These are phyloP conservation scores for Pulveroboletus ravenelii DNA, from an alignment of 768 basidiomycete species.

Conservation along the genomic window DNA sequence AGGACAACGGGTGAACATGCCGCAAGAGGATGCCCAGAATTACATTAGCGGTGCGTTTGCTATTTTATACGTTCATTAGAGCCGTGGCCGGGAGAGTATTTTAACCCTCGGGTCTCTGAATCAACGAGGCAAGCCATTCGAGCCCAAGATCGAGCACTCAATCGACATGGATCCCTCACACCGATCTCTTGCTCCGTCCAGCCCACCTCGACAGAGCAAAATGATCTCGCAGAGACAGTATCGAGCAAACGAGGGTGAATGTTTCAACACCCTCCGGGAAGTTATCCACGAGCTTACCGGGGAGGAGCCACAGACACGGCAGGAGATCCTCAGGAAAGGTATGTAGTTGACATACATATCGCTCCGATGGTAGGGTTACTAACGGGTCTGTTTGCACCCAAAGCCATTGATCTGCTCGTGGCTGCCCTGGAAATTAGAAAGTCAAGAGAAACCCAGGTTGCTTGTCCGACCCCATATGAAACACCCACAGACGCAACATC, in stretches of 20 bases:
- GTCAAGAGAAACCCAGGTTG: not conserved
- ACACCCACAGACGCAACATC: not conserved
- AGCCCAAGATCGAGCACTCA: not conserved
- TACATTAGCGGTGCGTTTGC: constrained; percentile 1
- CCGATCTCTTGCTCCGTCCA: not conserved
- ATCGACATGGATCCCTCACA: not conserved
- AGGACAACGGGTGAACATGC: not conserved
- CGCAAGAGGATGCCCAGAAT: not conserved
- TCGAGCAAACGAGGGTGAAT: constrained; percentile 20
- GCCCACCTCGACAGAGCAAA: constrained; percentile 10
- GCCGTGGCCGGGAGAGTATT: not conserved
- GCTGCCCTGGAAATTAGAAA: not conserved
- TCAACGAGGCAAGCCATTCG: not conserved
- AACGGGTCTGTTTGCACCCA: not conserved
- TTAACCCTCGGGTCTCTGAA: constrained; percentile 5
- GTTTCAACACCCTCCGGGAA: constrained; percentile 17
- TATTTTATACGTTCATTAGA: not conserved
- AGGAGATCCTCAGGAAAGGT: constrained; percentile 23
- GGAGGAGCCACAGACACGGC: constrained; percentile 11
- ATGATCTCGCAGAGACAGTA: constrained; percentile 16
- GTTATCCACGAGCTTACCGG: constrained; percentile 18
- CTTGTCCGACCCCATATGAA: not conserved
- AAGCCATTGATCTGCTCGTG: constrained; percentile 13
- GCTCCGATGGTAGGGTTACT: not conserved
- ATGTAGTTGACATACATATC: not conserved